phyloP scores from a whole-genome alignment of 495 filamentous ascomycete species.

The Hypomontagnella submonticulosa region DNA sequence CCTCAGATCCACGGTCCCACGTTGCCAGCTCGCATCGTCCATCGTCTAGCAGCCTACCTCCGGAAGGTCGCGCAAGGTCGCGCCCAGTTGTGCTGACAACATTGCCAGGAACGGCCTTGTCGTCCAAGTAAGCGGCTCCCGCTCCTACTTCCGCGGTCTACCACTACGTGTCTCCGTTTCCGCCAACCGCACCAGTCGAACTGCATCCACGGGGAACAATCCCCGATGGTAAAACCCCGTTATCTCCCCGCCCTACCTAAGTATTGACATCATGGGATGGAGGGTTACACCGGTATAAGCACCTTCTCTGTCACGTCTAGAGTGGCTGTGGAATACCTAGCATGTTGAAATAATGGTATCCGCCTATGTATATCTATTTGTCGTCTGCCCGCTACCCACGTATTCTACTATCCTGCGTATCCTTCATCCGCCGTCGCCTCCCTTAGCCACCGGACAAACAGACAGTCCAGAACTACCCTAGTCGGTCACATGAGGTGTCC shows the following conservation, averaged over 20 bases:
- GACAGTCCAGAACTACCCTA: background rate
- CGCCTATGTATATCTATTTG: conserved; percentile 1
- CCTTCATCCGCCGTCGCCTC: conserved; percentile 14
- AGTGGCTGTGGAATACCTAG: conserved; percentile 1
- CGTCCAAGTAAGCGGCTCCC: conserved; percentile 37
- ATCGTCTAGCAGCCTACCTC: conserved; percentile 12
- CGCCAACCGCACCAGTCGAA: conserved; percentile 24
- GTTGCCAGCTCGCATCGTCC: background rate
- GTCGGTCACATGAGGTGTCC: background rate
- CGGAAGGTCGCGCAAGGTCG: conserved; percentile 27
- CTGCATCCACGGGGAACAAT: conserved; percentile 16
- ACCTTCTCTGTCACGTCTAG: conserved; percentile 35
- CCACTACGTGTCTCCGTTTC: conserved; percentile 30
- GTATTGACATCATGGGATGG: conserved; percentile 29
- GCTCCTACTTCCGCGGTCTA: conserved; percentile 14
- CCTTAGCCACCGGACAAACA: conserved; percentile 24
- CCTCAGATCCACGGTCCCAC: conserved; percentile 18
- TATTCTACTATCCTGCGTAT: conserved; percentile 2
- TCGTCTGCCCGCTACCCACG: background rate
- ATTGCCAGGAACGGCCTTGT: conserved; percentile 26
- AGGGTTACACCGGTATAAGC: conserved; percentile 34
- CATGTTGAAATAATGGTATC: too few species aligned
- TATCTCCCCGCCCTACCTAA: conserved; percentile 36
- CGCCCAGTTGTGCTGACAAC: conserved; percentile 17
- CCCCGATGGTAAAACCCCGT: conserved; percentile 38